phyloP scores from a whole-genome alignment of 306 rosid species.

The Vigna unguiculata region DNA sequence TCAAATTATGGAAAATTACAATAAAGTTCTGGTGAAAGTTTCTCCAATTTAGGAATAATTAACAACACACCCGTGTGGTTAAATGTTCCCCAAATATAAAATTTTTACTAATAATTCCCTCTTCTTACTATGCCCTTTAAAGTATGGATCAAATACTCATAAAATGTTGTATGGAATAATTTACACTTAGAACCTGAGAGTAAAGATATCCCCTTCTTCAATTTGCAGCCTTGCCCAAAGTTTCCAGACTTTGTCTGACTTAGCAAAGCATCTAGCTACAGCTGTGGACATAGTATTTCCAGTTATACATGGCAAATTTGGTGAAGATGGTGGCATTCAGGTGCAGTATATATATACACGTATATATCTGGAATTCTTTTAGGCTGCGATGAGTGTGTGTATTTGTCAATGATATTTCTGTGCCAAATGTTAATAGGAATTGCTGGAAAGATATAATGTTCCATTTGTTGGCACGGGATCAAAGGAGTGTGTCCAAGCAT shows the following conservation, averaged over 20 bases:
- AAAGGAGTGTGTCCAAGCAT: slow-evolving; percentile 79
- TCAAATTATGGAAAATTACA: slow-evolving; percentile 18
- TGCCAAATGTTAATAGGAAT: slow-evolving; percentile 64
- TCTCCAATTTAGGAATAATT: slow-evolving; percentile 10
- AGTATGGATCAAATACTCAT: slow-evolving; percentile 16
- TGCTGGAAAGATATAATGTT: slow-evolving; percentile 77
- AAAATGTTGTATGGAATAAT: slow-evolving; percentile 1
- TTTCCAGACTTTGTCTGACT: slow-evolving; percentile 71
- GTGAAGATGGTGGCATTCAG: slow-evolving; percentile 99
- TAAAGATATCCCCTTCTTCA: slow-evolving; percentile 40
- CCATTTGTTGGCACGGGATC: slow-evolving; percentile 98
- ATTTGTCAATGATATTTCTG: slow-evolving; percentile 34
- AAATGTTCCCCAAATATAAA: slow-evolving; percentile 20
- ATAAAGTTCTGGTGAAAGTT: not conserved
- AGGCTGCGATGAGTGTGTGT: slow-evolving; percentile 1
- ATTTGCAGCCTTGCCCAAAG: slow-evolving; percentile 89
- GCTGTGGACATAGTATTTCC: slow-evolving; percentile 91
- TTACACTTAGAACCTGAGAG: slow-evolving; percentile 10
- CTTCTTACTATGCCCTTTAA: slow-evolving; percentile 12
- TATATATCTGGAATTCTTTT: slow-evolving; percentile 25
- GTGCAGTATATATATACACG: slow-evolving; percentile 41
- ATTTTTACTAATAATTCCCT: slow-evolving; percentile 15
- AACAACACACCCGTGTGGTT: not conserved
- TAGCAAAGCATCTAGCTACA: slow-evolving; percentile 80
- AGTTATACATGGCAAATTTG: slow-evolving; percentile 91